phyloP scores from a whole-genome alignment of 176 grass and related monocot genomes.

The Panicum miliaceum region DNA sequence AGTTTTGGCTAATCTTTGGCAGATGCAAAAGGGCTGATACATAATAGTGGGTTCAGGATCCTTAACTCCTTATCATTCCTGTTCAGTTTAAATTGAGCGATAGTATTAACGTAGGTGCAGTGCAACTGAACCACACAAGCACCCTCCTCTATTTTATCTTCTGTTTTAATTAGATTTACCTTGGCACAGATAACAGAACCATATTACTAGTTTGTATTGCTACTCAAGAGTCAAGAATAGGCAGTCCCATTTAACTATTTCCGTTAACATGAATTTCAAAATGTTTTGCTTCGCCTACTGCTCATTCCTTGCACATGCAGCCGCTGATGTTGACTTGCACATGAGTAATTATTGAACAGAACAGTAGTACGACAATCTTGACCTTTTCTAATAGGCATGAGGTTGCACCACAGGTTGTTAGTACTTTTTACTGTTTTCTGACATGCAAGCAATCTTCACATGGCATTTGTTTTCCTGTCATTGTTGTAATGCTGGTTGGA shows the following conservation, averaged over 20 bases:
- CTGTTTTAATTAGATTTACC: slow-evolving; percentile 28
- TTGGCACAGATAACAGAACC: background rate
- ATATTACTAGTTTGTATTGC: background rate
- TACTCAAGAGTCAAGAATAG: slow-evolving; percentile 10
- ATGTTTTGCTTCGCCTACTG: background rate
- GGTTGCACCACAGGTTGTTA: slow-evolving; percentile 24
- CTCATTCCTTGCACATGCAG: background rate
- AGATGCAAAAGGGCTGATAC: background rate
- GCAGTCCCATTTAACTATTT: background rate
- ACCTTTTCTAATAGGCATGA: slow-evolving; percentile 39
- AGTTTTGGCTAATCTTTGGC: slow-evolving; percentile 11
- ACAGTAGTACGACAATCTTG: slow-evolving; percentile 37
- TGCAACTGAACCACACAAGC: slow-evolving; percentile 10
- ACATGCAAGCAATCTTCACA: slow-evolving; percentile 41
- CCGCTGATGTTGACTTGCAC: slow-evolving; percentile 34
- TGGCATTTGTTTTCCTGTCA: slow-evolving; percentile 42
- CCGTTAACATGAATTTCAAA: background rate
- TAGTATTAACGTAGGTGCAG: background rate
- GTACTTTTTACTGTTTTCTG: slow-evolving; percentile 53
- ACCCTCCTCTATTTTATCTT: background rate
- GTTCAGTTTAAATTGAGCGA: background rate
- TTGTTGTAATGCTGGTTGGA: slow-evolving; percentile 47
- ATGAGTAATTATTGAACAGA: slow-evolving; percentile 5
- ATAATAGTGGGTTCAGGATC: background rate
- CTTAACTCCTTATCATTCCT: background rate